Evolutionary conservation across 805 yeast species (phyloP), one percentile per base, ranked within the genome.

Genomic region (Candida vaughaniae): DNA sequence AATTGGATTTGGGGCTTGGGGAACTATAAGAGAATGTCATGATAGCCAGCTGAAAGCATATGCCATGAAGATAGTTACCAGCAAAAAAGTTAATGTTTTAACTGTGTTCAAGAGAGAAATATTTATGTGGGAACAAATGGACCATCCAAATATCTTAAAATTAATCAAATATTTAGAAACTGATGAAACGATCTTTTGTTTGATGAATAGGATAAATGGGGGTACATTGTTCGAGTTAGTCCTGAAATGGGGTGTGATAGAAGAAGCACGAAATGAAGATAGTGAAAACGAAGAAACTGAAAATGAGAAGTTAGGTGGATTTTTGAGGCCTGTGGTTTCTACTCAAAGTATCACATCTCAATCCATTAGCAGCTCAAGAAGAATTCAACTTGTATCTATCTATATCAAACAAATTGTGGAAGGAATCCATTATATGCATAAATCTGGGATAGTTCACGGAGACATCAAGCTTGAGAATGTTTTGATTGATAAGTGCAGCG

Each of bases 1-100:
- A 8, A 81, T 88, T 43, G 96, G 96, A 1, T 78, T 77, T 54
- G 96, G 97, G 10, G 95, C 95, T 0, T 90, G 93, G 84, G 95
- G 96, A 8, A 73, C 82, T 19, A 82, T 89, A 8, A 66, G 95
- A 40, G 91, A 85, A 54, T 85, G 91, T 45, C 57, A 17, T 19
- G 39, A 35, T 22, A 8, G 52, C 6, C 56, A 56, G 12, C 53
- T 45, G 25, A 65, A 67, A 9, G 52, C 61, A 3, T 52, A 55
- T 37, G 95, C 93, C 0, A 77, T 84, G 46, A 85, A 85, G 55
- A 72, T 76, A 32, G 79, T 80, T 18, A 53, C 52, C 43, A 38
- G 42, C 25, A 39, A 42, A 16, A 41, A 38, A 8, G 23, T 29
- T 16, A 61, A 60, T 43, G 79, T 81, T 6, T 73, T 76, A 35